Evolutionary conservation across 2,329 filamentous ascomycete genomes (phyloP), one percentile per base, ranked within the genome.

Genomic region (Fusarium ambrosium): DNA sequence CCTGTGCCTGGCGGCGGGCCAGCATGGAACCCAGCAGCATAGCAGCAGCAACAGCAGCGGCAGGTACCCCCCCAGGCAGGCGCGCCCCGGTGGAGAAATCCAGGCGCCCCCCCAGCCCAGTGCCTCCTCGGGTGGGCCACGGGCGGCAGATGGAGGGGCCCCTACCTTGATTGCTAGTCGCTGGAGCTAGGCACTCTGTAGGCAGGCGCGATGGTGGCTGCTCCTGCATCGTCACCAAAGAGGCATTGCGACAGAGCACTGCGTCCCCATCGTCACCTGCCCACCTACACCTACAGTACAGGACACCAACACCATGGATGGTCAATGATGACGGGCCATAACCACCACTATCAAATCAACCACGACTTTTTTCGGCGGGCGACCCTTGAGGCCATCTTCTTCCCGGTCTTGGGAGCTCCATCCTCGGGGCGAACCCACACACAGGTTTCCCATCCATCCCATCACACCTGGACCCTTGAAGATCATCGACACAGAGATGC

Each of bases 231-330:
- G 29, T 58, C 45, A 43, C 56, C 39, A 62, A 64, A 64, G 55
- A 65, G 61, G 67, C 39, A 65, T 68, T 73, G 60, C 69, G 66
- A 69, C 56, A 73, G 64, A 62, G 39, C 39, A 68, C 51, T 39
- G 70, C 48, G 53, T 68, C 55, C 55, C 14, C 48, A 64, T 75
- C 69, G 65, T 76, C 73, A 76, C 68, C 71, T 74, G 73, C 73
- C 68, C 67, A 62, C 61, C 73, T 51, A 41, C 39, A 34, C 32
- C 32, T 34, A 34, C 32, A 32, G 29, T 24, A 9, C 13, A 43
- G 32, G 32, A 64, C 66, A 63, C 61, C 73, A 13, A 29, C 48
- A 29, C 48, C 24, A 29, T 53, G 16, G 48, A 53, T 53, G 22
- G 32, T 1, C 24, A 29, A 63, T 65, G 34, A 65, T 59, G 51